Evolutionary conservation across 768 basidiomycete genomes (phyloP).

Genomic region (Rossbeevera mucosa): DNA sequence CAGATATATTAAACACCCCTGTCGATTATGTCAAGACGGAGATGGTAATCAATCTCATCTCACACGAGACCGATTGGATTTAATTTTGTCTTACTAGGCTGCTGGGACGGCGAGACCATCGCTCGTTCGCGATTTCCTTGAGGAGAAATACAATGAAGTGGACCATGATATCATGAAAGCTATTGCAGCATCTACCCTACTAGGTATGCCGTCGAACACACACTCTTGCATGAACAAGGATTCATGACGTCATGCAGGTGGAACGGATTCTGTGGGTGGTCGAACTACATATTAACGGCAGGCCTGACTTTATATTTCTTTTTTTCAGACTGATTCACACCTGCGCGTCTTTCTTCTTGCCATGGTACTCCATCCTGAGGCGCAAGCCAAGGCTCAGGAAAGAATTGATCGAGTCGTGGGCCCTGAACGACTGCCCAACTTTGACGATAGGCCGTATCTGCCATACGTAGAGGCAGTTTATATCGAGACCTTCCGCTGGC

Average conservation of each 20-base stretch:
- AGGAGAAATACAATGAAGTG: neutral
- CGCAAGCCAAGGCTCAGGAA: conserved; percentile 29
- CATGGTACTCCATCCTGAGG: conserved; percentile 31
- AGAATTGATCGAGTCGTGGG: conserved; percentile 34
- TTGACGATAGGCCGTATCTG: conserved; percentile 24
- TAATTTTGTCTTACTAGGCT: conserved; percentile 3
- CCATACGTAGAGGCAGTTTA: conserved; percentile 32
- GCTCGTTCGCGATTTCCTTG: conserved; percentile 17
- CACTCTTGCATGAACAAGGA: neutral
- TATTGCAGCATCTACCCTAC: conserved; percentile 18
- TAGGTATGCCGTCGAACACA: conserved; percentile 15
- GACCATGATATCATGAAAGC: conserved; percentile 16
- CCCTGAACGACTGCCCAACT: conserved; percentile 24
- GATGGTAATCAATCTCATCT: conserved; percentile 16
- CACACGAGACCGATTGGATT: neutral
- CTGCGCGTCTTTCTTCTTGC: conserved; percentile 30
- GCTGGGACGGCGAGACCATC: conserved; percentile 22
- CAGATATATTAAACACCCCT: conserved; percentile 20
- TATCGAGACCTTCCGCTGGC: conserved; percentile 32
- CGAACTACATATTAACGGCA: neutral
- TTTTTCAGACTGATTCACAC: conserved; percentile 9
- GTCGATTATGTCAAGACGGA: conserved; percentile 20
- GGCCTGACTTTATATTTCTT: neutral
- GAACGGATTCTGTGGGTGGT: conserved; percentile 23
- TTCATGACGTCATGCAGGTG: conserved; percentile 14